A percentile compares a stretch with the other conserved stretches of the same genome.
Conservation (phyloP, 148 eudicot genomes). For the Rhododendron mucronatum region DNA sequence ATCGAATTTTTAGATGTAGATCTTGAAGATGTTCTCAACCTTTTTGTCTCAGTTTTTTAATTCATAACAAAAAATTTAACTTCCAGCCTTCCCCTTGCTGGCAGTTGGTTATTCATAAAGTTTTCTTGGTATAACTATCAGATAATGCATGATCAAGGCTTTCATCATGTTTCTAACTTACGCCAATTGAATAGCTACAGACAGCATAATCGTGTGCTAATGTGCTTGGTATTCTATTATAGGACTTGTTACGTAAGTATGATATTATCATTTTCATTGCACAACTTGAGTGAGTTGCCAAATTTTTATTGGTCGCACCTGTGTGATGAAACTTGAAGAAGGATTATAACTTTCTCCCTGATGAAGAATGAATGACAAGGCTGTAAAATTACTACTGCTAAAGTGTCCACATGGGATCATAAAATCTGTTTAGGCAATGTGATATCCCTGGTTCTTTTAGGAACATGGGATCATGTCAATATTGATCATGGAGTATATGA, state of each 20-base stretch:
- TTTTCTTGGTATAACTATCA: neutral
- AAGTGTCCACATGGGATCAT: neutral
- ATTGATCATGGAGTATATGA: neutral
- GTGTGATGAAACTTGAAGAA: neutral
- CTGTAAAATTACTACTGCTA: neutral
- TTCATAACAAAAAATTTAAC: neutral
- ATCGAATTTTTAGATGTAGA: neutral
- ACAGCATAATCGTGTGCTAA: neutral
- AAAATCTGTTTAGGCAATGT: neutral
- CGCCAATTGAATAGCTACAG: neutral
- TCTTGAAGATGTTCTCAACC: neutral
- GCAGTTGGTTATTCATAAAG: neutral
- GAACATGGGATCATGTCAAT: neutral
- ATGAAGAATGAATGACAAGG: neutral
- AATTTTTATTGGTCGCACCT: neutral
- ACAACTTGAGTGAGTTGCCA: neutral
- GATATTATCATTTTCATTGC: no score
- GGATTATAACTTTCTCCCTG: neutral
- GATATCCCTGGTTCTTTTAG: neutral
- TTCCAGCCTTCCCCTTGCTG: neutral
- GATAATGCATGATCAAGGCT: no score
- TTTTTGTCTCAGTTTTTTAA: neutral
- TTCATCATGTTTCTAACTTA: no score
- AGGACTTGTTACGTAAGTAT: no score
- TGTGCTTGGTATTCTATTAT: neutral